Conservation (phyloP, 1,284 basidiomycete species). For the Prillingera fragicola region DNA sequence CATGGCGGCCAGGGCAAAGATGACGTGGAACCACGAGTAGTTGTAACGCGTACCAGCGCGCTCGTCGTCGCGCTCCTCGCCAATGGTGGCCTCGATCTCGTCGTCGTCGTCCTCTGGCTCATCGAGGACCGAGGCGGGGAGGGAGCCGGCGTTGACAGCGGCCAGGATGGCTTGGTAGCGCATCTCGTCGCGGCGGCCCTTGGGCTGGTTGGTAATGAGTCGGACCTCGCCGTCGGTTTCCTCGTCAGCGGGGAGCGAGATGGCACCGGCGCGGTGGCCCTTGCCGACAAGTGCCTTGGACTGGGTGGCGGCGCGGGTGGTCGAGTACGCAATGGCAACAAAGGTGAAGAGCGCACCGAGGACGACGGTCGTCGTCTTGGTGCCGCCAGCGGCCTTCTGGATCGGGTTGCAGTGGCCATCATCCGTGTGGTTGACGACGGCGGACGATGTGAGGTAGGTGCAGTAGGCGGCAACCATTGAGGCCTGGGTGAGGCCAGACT, state of each 20-base stretch:
- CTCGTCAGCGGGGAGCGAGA: slow-evolving; percentile 55
- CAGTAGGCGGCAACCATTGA: slow-evolving; percentile 96
- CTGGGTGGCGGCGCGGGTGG: slow-evolving; percentile 90
- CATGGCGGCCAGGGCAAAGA: slow-evolving; percentile 94
- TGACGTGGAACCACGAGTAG: slow-evolving; percentile 97
- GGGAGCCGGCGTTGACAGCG: slow-evolving; percentile 92
- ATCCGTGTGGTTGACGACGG: slow-evolving; percentile 86
- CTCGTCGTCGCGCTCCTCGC: slow-evolving; percentile 85
- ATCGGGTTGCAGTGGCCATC: slow-evolving; percentile 80
- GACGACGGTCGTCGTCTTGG: slow-evolving; percentile 80
- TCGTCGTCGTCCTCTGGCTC: slow-evolving; percentile 70
- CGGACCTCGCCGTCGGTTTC: slow-evolving; percentile 56
- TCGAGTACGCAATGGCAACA: slow-evolving; percentile 95
- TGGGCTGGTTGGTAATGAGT: slow-evolving; percentile 77
- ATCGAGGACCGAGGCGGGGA: slow-evolving; percentile 86
- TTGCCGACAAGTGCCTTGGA: slow-evolving; percentile 80
- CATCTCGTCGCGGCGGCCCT: slow-evolving; percentile 70
- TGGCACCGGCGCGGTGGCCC: slow-evolving; percentile 51
- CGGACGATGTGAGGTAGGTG: slow-evolving; percentile 91
- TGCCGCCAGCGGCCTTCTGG: slow-evolving; percentile 54
- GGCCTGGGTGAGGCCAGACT: slow-evolving; percentile 89
- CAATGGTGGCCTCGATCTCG: slow-evolving; percentile 61
- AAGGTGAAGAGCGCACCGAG: slow-evolving; percentile 95
- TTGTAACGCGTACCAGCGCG: slow-evolving; percentile 95
- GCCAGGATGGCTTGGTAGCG: slow-evolving; percentile 91